Evolutionary conservation across 768 basidiomycete genomes (phyloP).

Genomic region (Kwoniella heveanensis): DNA sequence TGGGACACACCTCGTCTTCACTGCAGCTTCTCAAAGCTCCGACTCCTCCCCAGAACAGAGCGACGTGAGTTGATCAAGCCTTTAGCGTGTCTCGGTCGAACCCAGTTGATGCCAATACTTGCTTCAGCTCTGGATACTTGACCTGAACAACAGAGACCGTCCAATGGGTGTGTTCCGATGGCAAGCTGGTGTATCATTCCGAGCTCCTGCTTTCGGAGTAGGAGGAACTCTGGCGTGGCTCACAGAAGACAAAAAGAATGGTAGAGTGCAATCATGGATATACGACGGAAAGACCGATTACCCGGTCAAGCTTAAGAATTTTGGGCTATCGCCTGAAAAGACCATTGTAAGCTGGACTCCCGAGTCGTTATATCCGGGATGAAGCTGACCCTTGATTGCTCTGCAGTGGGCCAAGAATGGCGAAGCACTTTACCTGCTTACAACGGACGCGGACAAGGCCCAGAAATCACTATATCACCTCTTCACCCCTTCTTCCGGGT

Average conservation of each 20-base stretch:
- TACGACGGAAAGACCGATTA: neutral
- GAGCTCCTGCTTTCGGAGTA: constrained; percentile 7
- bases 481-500: constrained; percentile 15
- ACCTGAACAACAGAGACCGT: constrained; percentile 1
- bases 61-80: neutral
- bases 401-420: constrained; percentile 29
- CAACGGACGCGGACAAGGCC: constrained; percentile 1
- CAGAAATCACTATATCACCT: constrained; percentile 27
- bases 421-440: constrained; percentile 25
- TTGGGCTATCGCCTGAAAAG: constrained; percentile 13
- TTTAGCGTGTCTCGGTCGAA: neutral
- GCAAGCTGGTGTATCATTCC: neutral
- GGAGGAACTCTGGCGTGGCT: constrained; percentile 22
- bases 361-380: neutral
- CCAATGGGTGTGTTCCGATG: neutral
- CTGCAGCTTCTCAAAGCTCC: neutral
- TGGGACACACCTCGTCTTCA: neutral
- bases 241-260: constrained; percentile 17
- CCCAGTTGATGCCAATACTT: no score
- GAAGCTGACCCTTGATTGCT: neutral
- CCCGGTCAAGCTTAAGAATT: constrained; percentile 19
- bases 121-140: constrained; percentile 10
- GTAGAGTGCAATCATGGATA: constrained; percentile 19
- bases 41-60: neutral
- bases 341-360: constrained; percentile 9